Conservation (phyloP, 2,329 filamentous ascomycete genomes). For the Didymella exigua region DNA sequence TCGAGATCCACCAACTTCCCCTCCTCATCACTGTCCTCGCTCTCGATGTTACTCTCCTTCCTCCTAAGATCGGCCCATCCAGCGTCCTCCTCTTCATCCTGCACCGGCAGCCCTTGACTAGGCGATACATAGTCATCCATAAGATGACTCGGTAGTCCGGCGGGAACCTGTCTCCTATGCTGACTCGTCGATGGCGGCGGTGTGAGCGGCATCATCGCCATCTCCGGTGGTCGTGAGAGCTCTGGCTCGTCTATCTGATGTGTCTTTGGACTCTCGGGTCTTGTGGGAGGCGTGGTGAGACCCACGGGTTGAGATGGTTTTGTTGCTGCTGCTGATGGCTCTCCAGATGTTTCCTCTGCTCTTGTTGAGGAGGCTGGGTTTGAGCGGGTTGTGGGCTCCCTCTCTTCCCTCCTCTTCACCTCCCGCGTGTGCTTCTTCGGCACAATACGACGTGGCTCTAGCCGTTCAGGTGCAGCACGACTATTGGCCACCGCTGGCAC, state of each 20-base stretch:
- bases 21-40: conserved; percentile 23
- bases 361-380: not conserved
- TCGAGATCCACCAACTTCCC: conserved; percentile 41
- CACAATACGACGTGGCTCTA: not conserved
- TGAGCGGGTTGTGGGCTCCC: not conserved
- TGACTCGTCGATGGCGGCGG: conserved; percentile 26
- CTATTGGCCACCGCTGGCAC: not conserved
- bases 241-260: conserved; percentile 6
- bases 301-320: not conserved
- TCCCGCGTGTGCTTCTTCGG: not conserved
- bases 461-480: not conserved
- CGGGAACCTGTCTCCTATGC: conserved; percentile 20
- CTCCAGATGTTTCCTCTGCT: not conserved
- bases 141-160: conserved; percentile 38
- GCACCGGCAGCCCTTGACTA: conserved; percentile 23
- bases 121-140: conserved; percentile 46
- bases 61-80: conserved; percentile 43
- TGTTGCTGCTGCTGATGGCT: not conserved
- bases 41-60: conserved; percentile 27
- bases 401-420: not conserved
- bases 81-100: conserved; percentile 38
- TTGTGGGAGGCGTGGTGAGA: conserved; percentile 17
- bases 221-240: conserved; percentile 31
- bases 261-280: conserved; percentile 1
- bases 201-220: conserved; percentile 43